phyloP scores from a whole-genome alignment of 2,329 filamentous ascomycete species.

The Fusarium irregulare region DNA sequence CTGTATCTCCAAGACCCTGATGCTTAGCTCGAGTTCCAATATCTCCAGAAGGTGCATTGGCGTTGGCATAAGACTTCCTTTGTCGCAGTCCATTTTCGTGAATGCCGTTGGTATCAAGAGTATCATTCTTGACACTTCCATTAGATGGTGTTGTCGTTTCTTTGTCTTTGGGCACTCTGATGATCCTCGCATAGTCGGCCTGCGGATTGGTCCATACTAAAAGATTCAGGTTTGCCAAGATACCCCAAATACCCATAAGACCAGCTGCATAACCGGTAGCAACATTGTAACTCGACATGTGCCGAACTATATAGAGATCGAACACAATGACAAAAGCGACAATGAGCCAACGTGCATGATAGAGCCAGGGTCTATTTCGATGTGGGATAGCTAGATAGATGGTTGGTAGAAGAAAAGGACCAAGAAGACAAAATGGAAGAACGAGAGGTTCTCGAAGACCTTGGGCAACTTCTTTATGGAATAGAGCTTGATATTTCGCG shows the following conservation, averaged over 20 bases:
- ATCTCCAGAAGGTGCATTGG: constrained; percentile 1
- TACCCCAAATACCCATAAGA: constrained; percentile 62
- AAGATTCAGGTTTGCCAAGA: constrained; percentile 61
- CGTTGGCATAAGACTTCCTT: constrained; percentile 21
- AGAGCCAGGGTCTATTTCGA: constrained; percentile 61
- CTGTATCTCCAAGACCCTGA: constrained; percentile 47
- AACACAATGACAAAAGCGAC: constrained; percentile 57
- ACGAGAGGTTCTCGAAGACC: constrained; percentile 61
- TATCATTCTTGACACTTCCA: not conserved
- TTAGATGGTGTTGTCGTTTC: not conserved
- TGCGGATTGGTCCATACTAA: constrained; percentile 68
- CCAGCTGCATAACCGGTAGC: constrained; percentile 64
- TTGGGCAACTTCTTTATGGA: constrained; percentile 51
- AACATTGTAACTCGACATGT: constrained; percentile 63
- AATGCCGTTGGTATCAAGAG: not conserved
- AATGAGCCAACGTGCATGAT: constrained; percentile 61
- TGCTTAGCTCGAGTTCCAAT: not conserved
- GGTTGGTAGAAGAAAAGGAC: constrained; percentile 60
- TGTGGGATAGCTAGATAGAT: constrained; percentile 69
- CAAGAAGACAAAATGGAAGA: constrained; percentile 63
- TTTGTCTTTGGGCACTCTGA: constrained; percentile 47
- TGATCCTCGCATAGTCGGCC: constrained; percentile 64
- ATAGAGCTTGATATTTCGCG: constrained; percentile 52
- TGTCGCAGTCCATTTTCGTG: constrained; percentile 29
- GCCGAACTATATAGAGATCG: constrained; percentile 56